These are phyloP conservation scores for Gleditsia sinensis DNA, from an alignment of 306 rosid genomes.

Conservation along the genomic window DNA sequence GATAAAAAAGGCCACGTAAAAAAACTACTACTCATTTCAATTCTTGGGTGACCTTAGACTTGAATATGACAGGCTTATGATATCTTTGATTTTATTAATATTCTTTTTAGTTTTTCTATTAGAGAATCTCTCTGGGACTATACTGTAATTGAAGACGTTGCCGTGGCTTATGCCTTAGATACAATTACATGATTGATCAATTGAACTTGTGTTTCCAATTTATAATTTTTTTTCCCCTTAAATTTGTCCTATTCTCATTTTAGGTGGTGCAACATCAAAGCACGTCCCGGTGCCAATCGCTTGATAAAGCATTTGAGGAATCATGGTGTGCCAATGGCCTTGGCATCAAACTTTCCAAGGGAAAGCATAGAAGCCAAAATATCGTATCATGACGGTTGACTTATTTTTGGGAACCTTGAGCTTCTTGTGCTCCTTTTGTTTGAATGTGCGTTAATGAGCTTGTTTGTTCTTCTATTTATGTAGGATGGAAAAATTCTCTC, in stretches of 20 bases:
- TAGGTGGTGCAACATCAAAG: slow-evolving; percentile 85
- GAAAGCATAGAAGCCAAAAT: slow-evolving; percentile 75
- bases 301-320: slow-evolving; percentile 75
- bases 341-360: slow-evolving; percentile 88
- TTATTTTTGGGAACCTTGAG: slow-evolving; percentile 29
- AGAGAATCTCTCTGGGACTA: background rate
- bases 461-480: slow-evolving; percentile 27
- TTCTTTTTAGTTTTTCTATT: background rate
- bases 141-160: background rate
- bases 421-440: slow-evolving; percentile 22
- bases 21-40: background rate
- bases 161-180: background rate
- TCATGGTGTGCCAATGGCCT: slow-evolving; percentile 72
- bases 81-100: background rate
- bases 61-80: background rate
- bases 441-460: background rate
- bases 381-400: slow-evolving; percentile 73
- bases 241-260: slow-evolving; percentile 27
- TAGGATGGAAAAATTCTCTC: slow-evolving; percentile 91
- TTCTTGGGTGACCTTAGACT: background rate
- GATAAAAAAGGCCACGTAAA: no score
- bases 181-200: slow-evolving; percentile 10
- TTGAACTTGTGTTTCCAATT: slow-evolving; percentile 16
- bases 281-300: slow-evolving; percentile 87
- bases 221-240: slow-evolving; percentile 7